Conservation (phyloP, 306 rosid genomes). For the Morella rubra region DNA sequence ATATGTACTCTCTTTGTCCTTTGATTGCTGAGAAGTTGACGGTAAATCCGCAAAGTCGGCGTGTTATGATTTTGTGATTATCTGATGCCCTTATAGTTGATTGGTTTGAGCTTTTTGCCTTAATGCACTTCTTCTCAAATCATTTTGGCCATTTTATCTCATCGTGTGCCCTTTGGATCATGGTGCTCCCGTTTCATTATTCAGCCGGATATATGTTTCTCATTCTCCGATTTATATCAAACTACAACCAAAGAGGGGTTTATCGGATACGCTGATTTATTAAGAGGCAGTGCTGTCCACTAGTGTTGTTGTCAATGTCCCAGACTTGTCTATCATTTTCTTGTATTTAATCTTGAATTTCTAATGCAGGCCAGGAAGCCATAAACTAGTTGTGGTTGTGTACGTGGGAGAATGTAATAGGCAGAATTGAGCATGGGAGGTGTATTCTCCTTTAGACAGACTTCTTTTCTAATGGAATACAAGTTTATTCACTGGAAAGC, state of each 20-base stretch:
- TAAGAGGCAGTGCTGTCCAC: no score
- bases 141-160: neutral
- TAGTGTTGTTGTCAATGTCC: no score
- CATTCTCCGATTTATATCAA: neutral
- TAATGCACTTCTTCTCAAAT: neutral
- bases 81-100: neutral
- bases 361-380: neutral
- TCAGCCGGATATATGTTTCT: neutral
- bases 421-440: neutral
- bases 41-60: neutral
- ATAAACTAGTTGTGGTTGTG: neutral
- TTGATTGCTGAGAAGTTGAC: neutral
- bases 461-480: neutral
- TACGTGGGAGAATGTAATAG: neutral
- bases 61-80: neutral
- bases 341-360: neutral
- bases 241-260: neutral
- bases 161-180: neutral
- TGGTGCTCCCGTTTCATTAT: neutral
- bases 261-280: neutral
- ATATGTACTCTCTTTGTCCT: neutral
- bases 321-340: no score
- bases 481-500: neutral
- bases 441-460: neutral
- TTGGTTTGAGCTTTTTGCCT: neutral